Evolutionary conservation across 1,284 basidiomycete species (phyloP).

Genomic region (Apiotrichum gracile): DNA sequence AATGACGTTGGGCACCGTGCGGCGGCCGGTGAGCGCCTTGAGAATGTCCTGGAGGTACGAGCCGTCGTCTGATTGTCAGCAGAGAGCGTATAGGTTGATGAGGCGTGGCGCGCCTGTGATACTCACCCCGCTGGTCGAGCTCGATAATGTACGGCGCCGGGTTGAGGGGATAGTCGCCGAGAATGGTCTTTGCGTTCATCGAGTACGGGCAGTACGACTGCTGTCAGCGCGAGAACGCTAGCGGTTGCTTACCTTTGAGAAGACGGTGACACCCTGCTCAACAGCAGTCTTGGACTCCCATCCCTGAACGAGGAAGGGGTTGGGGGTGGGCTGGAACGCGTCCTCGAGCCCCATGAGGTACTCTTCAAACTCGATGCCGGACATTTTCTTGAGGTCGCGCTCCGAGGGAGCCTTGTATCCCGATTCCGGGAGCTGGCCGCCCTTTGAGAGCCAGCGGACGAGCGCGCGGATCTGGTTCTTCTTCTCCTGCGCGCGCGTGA

Average conservation of each 20-base stretch:
- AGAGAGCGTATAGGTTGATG: not conserved
- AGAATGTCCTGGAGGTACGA: conserved; percentile 37
- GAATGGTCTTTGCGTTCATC: conserved; percentile 39
- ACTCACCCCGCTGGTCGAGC: conserved; percentile 46
- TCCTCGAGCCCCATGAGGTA: conserved; percentile 22
- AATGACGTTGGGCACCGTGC: conserved; percentile 48
- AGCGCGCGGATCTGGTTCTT: conserved; percentile 27
- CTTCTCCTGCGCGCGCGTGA: conserved; percentile 8
- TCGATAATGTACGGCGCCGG: conserved; percentile 43
- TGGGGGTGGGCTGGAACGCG: conserved; percentile 9
- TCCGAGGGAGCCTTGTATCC: conserved; percentile 24
- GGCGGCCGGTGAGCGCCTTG: conserved; percentile 37
- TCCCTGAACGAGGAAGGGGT: conserved; percentile 25
- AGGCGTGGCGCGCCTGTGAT: not conserved
- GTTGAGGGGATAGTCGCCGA: conserved; percentile 33
- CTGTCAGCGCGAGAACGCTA: no score
- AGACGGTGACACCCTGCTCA: conserved; percentile 35
- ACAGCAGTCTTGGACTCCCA: conserved; percentile 36
- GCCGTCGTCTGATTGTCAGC: conserved; percentile 31
- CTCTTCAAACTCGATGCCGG: conserved; percentile 27
- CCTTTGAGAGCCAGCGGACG: conserved; percentile 39
- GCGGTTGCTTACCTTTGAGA: conserved; percentile 39
- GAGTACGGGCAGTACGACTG: conserved; percentile 47
- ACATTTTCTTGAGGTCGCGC: conserved; percentile 21
- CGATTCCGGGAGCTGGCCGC: conserved; percentile 31